These are phyloP conservation scores for Carpinus fangiana DNA, from an alignment of 306 rosid genomes.

Conservation along the genomic window DNA sequence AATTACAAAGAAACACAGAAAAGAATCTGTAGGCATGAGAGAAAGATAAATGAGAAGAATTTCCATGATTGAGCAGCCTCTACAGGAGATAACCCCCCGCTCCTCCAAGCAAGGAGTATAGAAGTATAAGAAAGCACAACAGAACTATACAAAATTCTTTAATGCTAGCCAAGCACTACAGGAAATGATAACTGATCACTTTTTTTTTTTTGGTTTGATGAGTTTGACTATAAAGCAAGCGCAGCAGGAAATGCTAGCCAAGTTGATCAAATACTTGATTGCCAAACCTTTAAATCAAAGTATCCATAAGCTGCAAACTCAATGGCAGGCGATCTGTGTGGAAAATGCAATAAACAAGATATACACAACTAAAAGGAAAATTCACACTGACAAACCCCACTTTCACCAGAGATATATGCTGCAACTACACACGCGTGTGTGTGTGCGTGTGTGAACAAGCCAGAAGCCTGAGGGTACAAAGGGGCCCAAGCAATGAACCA, in stretches of 20 bases:
- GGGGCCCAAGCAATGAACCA: neutral
- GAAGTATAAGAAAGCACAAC: neutral
- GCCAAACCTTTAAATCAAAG: neutral
- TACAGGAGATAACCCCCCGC: neutral
- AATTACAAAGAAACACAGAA: neutral
- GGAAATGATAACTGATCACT: neutral
- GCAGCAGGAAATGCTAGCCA: neutral
- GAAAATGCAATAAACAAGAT: neutral
- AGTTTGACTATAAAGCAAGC: neutral
- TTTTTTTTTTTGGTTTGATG: no score
- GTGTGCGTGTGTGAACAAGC: neutral
- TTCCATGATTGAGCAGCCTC: neutral
- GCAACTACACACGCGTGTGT: neutral
- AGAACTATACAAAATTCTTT: neutral
- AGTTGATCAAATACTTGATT: neutral
- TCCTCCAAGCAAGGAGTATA: neutral
- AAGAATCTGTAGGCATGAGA: neutral
- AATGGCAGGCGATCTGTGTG: neutral
- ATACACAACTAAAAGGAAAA: neutral
- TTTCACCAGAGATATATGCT: neutral
- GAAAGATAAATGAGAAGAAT: neutral
- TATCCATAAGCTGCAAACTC: neutral
- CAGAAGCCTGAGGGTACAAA: neutral
- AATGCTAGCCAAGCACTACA: no score
- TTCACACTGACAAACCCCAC: neutral